These are phyloP conservation scores for Pseudohalonectria lignicola DNA, from an alignment of 2,329 filamentous ascomycete species.

Conservation along the genomic window DNA sequence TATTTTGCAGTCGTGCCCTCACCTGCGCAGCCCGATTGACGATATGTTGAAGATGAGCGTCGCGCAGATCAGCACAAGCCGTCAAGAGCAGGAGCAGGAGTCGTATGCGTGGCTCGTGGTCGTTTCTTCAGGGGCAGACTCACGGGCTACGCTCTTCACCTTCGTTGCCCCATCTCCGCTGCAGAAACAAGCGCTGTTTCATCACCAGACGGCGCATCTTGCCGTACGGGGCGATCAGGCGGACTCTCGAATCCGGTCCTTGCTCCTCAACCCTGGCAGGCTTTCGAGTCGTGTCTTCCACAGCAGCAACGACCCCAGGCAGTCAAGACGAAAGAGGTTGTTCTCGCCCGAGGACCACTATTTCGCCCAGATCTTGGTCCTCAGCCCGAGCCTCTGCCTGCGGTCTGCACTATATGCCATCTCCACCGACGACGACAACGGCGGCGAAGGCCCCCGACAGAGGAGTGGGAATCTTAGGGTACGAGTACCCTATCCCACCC, in stretches of 20 bases:
- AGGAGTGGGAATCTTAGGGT: too few relatives aligned
- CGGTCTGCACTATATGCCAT: conserved; percentile 6
- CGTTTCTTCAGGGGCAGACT: conserved; percentile 12
- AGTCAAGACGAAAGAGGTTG: too few relatives aligned
- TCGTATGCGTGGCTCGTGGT: conserved; percentile 10
- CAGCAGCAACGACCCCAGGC: too few relatives aligned
- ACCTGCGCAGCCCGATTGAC: conserved; percentile 27
- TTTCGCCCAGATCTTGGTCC: conserved; percentile 8
- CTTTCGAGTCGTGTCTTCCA: too few relatives aligned
- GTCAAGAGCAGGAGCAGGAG: conserved; percentile 4
- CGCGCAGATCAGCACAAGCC: conserved; percentile 11
- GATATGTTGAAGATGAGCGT: conserved; percentile 27
- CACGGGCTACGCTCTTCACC: conserved; percentile 14
- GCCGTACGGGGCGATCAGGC: conserved; percentile 3
- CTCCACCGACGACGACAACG: too few relatives aligned
- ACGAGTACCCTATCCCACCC: too few relatives aligned
- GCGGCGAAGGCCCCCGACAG: too few relatives aligned
- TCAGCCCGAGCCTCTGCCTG: conserved; percentile 6
- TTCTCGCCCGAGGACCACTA: too few relatives aligned
- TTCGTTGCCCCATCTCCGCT: conserved; percentile 8
- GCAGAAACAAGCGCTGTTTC: conserved; percentile 7
- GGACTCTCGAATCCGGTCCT: not conserved
- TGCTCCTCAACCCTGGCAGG: not conserved
- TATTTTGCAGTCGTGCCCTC: conserved; percentile 30
- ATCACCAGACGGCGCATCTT: conserved; percentile 9